Conservation (phyloP, 2,329 filamentous ascomycete genomes). For the Alternaria ventricosa region DNA sequence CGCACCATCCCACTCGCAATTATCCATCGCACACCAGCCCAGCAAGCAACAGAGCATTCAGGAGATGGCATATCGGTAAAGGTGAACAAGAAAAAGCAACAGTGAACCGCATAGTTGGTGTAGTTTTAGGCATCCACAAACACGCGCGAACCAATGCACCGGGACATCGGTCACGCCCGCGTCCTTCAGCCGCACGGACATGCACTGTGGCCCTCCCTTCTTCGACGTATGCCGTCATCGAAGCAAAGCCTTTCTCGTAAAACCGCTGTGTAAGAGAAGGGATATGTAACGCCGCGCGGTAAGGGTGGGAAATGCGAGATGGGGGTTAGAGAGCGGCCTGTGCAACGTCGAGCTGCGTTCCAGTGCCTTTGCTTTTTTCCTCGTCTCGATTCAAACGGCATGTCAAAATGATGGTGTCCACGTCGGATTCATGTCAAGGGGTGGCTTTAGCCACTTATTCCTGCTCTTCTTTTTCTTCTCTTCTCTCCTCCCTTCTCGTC, state of each 20-base stretch:
- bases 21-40: neutral
- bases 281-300: constrained; percentile 13
- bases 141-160: constrained; percentile 1
- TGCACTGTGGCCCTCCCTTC: neutral
- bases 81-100: neutral
- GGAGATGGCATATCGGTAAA: neutral
- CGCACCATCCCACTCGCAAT: constrained; percentile 6
- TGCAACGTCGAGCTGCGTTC: constrained; percentile 20
- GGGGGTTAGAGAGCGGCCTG: constrained; percentile 8
- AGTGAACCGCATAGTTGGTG: constrained; percentile 1
- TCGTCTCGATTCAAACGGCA: constrained; percentile 9
- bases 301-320: constrained; percentile 15
- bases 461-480: neutral
- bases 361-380: constrained; percentile 18
- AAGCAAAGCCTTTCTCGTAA: constrained; percentile 6
- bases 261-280: constrained; percentile 13
- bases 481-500: neutral
- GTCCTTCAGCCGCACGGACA: constrained; percentile 3
- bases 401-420: constrained; percentile 7
- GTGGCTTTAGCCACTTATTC: neutral
- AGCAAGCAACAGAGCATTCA: constrained; percentile 5
- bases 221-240: constrained; percentile 6
- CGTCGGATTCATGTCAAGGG: constrained; percentile 6
- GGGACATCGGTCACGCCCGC: constrained; percentile 8
- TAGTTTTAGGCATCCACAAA: neutral